phyloP scores from a whole-genome alignment of 371 early-diverging fungal species.

The Mucor mucedo region DNA sequence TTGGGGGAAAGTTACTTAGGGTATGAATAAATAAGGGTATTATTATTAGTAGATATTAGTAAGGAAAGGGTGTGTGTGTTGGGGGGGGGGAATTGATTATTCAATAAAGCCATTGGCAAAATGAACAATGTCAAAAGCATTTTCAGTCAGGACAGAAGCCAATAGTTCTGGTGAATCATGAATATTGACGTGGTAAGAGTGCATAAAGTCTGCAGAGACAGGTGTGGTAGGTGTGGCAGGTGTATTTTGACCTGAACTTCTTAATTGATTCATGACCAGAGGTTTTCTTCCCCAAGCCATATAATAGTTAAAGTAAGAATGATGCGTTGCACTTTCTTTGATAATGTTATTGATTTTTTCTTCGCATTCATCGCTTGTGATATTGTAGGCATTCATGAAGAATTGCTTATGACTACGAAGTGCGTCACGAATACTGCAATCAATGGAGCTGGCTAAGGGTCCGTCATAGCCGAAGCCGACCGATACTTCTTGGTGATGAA shows the following conservation, averaged over 20 bases:
- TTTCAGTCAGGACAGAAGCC: background rate
- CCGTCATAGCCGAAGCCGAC: constrained; percentile 28
- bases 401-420: constrained; percentile 18
- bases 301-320: constrained; percentile 37
- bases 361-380: constrained; percentile 16
- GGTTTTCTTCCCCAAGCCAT: constrained; percentile 50
- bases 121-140: constrained; percentile 25
- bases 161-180: background rate
- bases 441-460: constrained; percentile 17
- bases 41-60: no score
- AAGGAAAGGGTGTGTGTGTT: background rate
- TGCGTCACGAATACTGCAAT: constrained; percentile 18
- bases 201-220: background rate
- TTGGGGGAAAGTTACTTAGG: background rate
- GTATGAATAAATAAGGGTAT: background rate
- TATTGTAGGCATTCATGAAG: constrained; percentile 17
- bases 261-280: constrained; percentile 13
- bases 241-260: background rate
- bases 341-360: constrained; percentile 20
- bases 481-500: constrained; percentile 37
- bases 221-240: background rate
- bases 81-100: background rate
- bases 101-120: constrained; percentile 24
- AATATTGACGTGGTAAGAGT: background rate
- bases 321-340: constrained; percentile 15